Evolutionary conservation across 495 filamentous ascomycete species (phyloP), one percentile per base, ranked within the genome.

Genomic region (Haplographium delicatum): DNA sequence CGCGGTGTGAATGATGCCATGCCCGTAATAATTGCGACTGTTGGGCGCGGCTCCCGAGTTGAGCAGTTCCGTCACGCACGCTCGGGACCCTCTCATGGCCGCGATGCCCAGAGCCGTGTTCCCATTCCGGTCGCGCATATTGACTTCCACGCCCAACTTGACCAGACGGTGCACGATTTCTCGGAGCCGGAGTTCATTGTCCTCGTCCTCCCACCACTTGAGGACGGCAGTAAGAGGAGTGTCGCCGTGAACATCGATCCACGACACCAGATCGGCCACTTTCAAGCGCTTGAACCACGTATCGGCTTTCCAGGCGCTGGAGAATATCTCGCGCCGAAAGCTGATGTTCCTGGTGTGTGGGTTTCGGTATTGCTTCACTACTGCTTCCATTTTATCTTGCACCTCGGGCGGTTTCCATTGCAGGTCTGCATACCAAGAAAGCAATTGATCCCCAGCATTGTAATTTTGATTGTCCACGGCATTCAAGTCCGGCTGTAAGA

Each of bases 171-270:
- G 18, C 25, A 51, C 15, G 38, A 43, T 43, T 22, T 13, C 23
- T 20, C 25, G 11, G 27, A 51, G 48, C 22, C 9, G 38, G 8
- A 26, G 38, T 43, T 51, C n/a, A 7, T 51, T 8, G 6, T 43
- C 38, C 25, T 51, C 38, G 11, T 39, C 33, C 38, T 39, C 44
- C 26, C 28, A 22, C 23, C 38, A 37, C 25, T 51, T 51, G 18
- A 51, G 24, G 31, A 51, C 38, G 25, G 48, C 48, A 34, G 38
- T 51, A 33, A 51, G 48, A 51, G 48, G 48, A 8, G 48, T 51
- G 48, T 51, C 48, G 25, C 48, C 48, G 25, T 41, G 37, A 19
- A 19, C 44, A 19, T 51, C 48, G 22, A 51, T 51, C 38, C 38
- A 42, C 23, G 37, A 20, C 9, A 51, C 23, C 9, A 51, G 38